phyloP scores from a whole-genome alignment of 2,329 filamentous ascomycete genomes.

The Claviceps fusiformis region DNA sequence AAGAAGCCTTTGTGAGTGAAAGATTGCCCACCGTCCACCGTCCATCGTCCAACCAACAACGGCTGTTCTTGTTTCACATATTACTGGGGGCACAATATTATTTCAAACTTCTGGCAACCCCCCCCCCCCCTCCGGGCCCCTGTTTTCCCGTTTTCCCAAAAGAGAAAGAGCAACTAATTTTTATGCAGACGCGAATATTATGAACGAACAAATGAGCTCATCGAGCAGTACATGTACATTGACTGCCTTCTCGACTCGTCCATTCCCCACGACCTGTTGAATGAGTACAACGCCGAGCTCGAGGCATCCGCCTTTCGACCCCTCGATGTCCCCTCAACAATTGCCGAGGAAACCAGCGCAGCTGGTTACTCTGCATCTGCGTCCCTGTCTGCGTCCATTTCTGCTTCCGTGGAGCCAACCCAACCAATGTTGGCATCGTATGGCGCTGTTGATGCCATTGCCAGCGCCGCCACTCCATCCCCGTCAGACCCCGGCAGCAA shows the following conservation, averaged over 20 bases:
- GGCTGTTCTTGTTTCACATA: no score
- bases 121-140: no score
- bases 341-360: conserved; percentile 50
- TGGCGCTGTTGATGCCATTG: conserved; percentile 16
- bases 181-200: conserved; percentile 60
- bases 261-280: conserved; percentile 79
- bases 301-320: conserved; percentile 39
- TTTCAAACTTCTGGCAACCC: no score
- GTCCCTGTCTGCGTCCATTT: conserved; percentile 7
- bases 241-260: conserved; percentile 83
- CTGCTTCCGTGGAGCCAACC: conserved; percentile 5
- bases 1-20: conserved; percentile 49
- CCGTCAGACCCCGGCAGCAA: conserved; percentile 6
- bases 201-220: conserved; percentile 72
- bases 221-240: conserved; percentile 89
- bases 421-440: conserved; percentile 11
- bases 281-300: conserved; percentile 63
- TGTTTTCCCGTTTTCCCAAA: no score
- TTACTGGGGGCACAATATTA: no score
- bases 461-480: conserved; percentile 15
- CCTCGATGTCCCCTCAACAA: conserved; percentile 56
- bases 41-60: neutral
- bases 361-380: conserved; percentile 12
- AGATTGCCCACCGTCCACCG: neutral
- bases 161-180: neutral